Evolutionary conservation across 371 early-diverging fungal species (phyloP).

Genomic region (Blakeslea trispora): DNA sequence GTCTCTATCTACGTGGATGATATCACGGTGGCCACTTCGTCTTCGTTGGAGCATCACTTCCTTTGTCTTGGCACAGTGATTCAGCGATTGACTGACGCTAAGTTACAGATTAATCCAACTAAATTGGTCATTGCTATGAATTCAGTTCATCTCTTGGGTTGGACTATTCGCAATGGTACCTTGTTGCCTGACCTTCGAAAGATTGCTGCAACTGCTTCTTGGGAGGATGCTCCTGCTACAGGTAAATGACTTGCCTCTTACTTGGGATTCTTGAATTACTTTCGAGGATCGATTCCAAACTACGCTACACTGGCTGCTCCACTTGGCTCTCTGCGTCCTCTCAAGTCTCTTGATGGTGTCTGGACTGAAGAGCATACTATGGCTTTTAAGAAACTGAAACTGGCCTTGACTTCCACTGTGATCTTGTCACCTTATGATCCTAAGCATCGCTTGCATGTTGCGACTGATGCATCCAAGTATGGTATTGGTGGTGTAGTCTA

Average conservation of each 20-base stretch:
- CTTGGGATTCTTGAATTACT: constrained; percentile 9
- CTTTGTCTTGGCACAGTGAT: not conserved
- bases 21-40: not conserved
- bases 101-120: too few relatives aligned
- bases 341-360: not conserved
- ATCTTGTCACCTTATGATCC: too few relatives aligned
- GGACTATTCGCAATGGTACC: constrained; percentile 1
- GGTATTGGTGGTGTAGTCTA: constrained; percentile 8
- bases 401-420: too few relatives aligned
- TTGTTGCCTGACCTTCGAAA: constrained; percentile 8
- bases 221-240: constrained; percentile 4
- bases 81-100: not conserved
- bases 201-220: not conserved
- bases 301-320: constrained; percentile 3
- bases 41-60: not conserved
- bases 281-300: constrained; percentile 1
- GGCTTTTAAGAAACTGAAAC: constrained; percentile 5
- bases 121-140: not conserved
- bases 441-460: constrained; percentile 7
- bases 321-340: not conserved
- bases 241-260: not conserved
- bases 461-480: constrained; percentile 7
- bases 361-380: constrained; percentile 5
- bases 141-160: constrained; percentile 3
- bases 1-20: constrained; percentile 12